Conservation (phyloP, 345 rosid genomes). For the Eucalyptus erythrocorys region DNA sequence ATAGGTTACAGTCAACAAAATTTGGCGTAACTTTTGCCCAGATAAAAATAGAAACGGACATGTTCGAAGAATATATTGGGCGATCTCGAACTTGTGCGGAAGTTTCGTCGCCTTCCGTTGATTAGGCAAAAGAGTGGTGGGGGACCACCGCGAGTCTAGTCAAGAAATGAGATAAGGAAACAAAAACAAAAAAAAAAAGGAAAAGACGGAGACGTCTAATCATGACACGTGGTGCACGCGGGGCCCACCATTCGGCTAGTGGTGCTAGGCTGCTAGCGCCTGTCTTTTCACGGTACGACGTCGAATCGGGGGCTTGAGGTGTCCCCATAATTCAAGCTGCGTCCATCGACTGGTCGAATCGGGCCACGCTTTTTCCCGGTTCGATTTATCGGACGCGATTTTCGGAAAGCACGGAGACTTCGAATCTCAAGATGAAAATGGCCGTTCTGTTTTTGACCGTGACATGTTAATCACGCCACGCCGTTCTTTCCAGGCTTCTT, state of each 20-base stretch:
- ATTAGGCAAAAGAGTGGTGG: neutral
- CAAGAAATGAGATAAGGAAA: too few relatives aligned
- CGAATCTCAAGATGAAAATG: neutral
- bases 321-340: neutral
- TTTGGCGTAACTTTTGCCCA: too few relatives aligned
- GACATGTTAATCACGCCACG: neutral
- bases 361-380: neutral
- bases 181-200: too few relatives aligned
- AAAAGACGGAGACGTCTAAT: neutral
- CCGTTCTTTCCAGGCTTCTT: neutral
- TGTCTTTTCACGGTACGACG: neutral
- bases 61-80: neutral
- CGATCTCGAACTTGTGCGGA: neutral
- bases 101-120: neutral
- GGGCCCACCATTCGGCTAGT: neutral
- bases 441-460: neutral
- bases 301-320: neutral
- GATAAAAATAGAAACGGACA: too few relatives aligned
- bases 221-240: neutral
- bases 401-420: neutral
- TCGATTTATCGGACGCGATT: neutral
- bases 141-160: neutral
- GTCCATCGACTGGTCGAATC: neutral
- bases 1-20: too few relatives aligned
- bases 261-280: too few relatives aligned